Percentiles rank a stretch among this genome's conserved stretches.
Evolutionary conservation across 2,329 filamentous ascomycete genomes (phyloP).

Genomic region (Zymoseptoria brevis): DNA sequence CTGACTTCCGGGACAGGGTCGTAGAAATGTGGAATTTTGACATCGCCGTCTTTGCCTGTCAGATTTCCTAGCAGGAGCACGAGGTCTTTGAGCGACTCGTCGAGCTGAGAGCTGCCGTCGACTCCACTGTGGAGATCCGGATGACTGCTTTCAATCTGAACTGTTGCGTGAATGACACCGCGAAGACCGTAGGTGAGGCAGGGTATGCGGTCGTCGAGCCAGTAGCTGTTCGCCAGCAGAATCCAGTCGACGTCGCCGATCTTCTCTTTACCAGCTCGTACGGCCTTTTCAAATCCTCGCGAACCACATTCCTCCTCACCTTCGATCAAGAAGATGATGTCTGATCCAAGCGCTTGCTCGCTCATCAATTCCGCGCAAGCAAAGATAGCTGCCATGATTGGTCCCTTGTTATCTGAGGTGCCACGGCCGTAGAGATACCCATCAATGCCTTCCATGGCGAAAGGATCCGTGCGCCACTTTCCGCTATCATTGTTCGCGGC

Average conservation of each 20-base stretch:
- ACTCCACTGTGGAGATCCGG: constrained; percentile 93
- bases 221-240: constrained; percentile 93
- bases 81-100: constrained; percentile 87
- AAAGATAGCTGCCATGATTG: constrained; percentile 86
- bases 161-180: constrained; percentile 86
- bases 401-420: constrained; percentile 96
- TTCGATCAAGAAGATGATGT: constrained; percentile 90
- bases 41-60: constrained; percentile 69
- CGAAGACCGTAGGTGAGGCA: constrained; percentile 91
- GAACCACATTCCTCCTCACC: constrained; percentile 95
- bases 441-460: constrained; percentile 79
- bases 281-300: constrained; percentile 76
- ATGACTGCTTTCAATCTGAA: constrained; percentile 76
- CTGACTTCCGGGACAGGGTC: constrained; percentile 72
- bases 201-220: constrained; percentile 91
- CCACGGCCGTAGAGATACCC: constrained; percentile 92
- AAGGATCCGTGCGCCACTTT: constrained; percentile 84
- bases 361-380: constrained; percentile 84
- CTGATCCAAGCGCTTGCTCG: constrained; percentile 73
- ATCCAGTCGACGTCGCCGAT: constrained; percentile 94
- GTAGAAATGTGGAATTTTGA: constrained; percentile 84
- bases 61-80: constrained; percentile 74
- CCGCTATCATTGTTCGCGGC: constrained; percentile 73
- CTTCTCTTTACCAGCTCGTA: constrained; percentile 68
- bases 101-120: constrained; percentile 83